Percentiles rank a stretch among this genome's conserved stretches.
Conservation (phyloP, 306 rosid species). For the Pyrus bretschneideri region DNA sequence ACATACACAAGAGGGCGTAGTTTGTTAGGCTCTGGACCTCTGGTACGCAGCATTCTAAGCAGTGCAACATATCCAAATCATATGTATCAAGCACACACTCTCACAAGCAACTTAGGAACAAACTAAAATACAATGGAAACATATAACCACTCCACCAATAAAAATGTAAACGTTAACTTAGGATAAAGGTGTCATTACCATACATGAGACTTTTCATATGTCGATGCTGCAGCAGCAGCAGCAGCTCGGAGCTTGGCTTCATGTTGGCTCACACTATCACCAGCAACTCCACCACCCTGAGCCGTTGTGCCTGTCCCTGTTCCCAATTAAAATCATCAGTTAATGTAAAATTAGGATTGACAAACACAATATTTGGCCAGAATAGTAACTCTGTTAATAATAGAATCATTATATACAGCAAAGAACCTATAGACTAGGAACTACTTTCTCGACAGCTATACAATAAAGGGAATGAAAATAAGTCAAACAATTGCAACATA, state of each 20-base stretch:
- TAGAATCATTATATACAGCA: too few species aligned
- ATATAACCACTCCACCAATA: background rate
- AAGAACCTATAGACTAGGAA: too few species aligned
- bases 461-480: too few species aligned
- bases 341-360: background rate
- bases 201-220: constrained; percentile 72
- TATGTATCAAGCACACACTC: background rate
- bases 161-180: background rate
- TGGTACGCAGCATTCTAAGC: background rate
- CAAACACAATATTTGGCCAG: too few species aligned
- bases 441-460: too few species aligned
- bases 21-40: background rate
- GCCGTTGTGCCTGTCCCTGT: constrained; percentile 41
- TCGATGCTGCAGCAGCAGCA: constrained; percentile 91
- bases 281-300: constrained; percentile 42
- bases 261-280: constrained; percentile 56
- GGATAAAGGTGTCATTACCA: constrained; percentile 43
- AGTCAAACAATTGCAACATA: too few species aligned
- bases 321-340: constrained; percentile 17
- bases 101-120: background rate
- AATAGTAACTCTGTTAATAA: too few species aligned
- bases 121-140: background rate
- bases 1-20: constrained; percentile 31
- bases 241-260: constrained; percentile 91
- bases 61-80: background rate